Percentiles rank a stretch among this genome's conserved stretches.
Conservation (phyloP, 2,329 filamentous ascomycete genomes). For the Colletotrichum paranaense region DNA sequence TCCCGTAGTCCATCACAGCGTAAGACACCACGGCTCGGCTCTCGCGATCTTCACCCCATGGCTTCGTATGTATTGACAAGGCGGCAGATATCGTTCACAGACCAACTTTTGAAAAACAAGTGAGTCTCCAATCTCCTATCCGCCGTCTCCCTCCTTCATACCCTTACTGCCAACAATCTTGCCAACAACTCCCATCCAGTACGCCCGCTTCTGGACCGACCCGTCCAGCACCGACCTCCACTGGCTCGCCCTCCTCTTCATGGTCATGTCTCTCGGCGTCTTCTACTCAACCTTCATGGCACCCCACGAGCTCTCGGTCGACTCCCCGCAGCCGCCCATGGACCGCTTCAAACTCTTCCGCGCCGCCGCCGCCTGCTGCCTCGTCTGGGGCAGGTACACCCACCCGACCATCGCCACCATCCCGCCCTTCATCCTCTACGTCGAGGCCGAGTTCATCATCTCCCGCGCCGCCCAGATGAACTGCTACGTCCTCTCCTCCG, state of each 20-base stretch:
- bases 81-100: constrained; percentile 63
- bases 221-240: constrained; percentile 51
- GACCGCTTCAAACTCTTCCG: constrained; percentile 62
- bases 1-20: constrained; percentile 64
- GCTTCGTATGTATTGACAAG: constrained; percentile 34
- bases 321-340: constrained; percentile 51
- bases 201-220: constrained; percentile 61
- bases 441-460: constrained; percentile 64
- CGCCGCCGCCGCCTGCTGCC: constrained; percentile 61
- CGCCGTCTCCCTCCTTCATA: too few species aligned
- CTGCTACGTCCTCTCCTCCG: constrained; percentile 63
- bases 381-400: constrained; percentile 62
- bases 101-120: constrained; percentile 61
- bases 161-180: neutral
- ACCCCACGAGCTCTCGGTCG: constrained; percentile 55
- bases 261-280: constrained; percentile 55
- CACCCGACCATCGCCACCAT: constrained; percentile 61
- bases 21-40: constrained; percentile 41
- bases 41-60: neutral
- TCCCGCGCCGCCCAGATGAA: constrained; percentile 63
- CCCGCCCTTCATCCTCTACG: constrained; percentile 62
- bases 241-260: constrained; percentile 64
- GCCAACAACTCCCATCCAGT: constrained; percentile 46
- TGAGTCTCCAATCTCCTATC: constrained; percentile 39
- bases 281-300: constrained; percentile 57